Evolutionary conservation across 768 basidiomycete genomes (phyloP).

Genomic region (Lactarius deliciosus): DNA sequence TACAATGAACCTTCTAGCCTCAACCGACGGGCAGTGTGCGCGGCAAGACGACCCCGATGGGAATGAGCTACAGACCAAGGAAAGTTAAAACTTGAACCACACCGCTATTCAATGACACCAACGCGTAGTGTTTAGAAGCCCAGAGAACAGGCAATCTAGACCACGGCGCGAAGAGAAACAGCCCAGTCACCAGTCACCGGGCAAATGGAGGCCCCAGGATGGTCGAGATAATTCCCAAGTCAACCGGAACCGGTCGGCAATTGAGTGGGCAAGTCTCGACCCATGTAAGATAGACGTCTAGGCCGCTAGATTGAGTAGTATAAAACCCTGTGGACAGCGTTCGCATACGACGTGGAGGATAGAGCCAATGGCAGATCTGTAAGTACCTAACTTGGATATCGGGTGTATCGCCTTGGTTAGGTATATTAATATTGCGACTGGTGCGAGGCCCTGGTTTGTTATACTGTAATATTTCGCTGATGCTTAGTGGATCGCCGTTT

Average conservation of each 20-base stretch:
- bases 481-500: background rate
- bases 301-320: background rate
- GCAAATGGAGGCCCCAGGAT: background rate
- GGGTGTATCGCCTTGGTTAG: background rate
- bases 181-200: background rate
- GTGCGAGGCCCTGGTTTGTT: background rate
- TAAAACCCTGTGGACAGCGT: background rate
- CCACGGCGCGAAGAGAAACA: background rate
- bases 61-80: background rate
- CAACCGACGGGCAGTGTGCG: too few relatives aligned
- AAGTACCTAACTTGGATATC: background rate
- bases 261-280: background rate
- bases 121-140: background rate
- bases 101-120: too few relatives aligned
- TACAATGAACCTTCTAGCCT: background rate
- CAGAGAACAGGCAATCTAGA: background rate
- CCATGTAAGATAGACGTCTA: background rate
- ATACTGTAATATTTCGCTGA: background rate
- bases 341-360: background rate
- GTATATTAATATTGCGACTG: background rate
- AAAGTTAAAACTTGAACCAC: background rate
- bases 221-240: background rate
- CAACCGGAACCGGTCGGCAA: background rate
- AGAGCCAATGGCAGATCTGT: background rate
- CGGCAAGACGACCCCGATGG: background rate